phyloP scores from a whole-genome alignment of 352 stramenopile genomes.

The Phytophthora pseudosyringae region DNA sequence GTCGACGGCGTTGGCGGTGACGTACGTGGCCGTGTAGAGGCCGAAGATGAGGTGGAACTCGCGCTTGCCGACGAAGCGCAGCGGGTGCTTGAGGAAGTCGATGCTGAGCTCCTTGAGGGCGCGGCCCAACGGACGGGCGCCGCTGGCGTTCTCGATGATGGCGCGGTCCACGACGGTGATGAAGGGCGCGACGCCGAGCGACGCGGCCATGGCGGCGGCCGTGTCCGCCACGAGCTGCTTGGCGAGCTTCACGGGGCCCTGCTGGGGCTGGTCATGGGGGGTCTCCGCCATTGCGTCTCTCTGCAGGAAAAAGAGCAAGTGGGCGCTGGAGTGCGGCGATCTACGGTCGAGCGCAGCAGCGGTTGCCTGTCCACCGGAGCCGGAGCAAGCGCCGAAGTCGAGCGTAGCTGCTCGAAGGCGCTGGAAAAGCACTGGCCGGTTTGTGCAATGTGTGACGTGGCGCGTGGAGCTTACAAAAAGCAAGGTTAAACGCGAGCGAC shows the following conservation, averaged over 20 bases:
- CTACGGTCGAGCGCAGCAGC: neutral
- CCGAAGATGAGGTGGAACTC: slow-evolving; percentile 92
- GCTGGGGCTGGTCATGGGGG: slow-evolving; percentile 18
- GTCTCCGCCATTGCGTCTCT: slow-evolving; percentile 33
- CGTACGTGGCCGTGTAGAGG: slow-evolving; percentile 91
- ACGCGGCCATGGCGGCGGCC: slow-evolving; percentile 65
- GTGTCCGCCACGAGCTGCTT: slow-evolving; percentile 69
- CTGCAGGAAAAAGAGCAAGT: slow-evolving; percentile 32
- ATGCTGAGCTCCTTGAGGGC: slow-evolving; percentile 69
- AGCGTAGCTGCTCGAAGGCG: slow-evolving; percentile 32
- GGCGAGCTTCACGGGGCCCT: slow-evolving; percentile 35
- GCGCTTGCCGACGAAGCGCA: slow-evolving; percentile 84
- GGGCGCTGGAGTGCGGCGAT: slow-evolving; percentile 4
- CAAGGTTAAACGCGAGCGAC: slow-evolving; percentile 18
- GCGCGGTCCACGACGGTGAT: slow-evolving; percentile 91
- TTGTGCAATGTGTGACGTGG: slow-evolving; percentile 28
- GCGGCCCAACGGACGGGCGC: slow-evolving; percentile 62
- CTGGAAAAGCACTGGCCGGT: slow-evolving; percentile 13
- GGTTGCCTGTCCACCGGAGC: slow-evolving; percentile 19
- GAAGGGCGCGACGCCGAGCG: slow-evolving; percentile 82
- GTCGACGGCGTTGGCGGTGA: slow-evolving; percentile 86
- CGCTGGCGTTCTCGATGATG: slow-evolving; percentile 91
- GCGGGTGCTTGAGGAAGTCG: slow-evolving; percentile 67
- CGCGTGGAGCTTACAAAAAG: slow-evolving; percentile 25
- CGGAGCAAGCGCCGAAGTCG: slow-evolving; percentile 21